Conservation (phyloP, 2,329 filamentous ascomycete species). For the Fusarium sp. region DNA sequence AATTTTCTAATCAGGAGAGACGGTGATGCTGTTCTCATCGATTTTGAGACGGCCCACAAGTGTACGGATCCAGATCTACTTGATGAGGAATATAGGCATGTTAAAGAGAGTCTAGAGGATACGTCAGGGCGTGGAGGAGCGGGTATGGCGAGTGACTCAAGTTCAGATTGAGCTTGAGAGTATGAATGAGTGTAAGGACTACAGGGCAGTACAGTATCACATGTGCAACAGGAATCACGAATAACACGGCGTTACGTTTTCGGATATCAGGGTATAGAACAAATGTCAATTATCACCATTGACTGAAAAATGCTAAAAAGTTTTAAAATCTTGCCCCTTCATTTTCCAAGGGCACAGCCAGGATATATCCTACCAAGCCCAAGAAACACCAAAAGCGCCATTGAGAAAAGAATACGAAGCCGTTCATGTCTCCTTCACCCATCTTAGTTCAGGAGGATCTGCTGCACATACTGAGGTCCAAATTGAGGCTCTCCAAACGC, state of each 20-base stretch:
- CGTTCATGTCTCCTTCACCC: not conserved
- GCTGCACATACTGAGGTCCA: slow-evolving; percentile 50
- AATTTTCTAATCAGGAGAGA: slow-evolving; percentile 48
- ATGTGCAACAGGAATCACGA: slow-evolving; percentile 6
- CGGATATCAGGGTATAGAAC: slow-evolving; percentile 24
- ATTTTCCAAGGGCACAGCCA: not conserved
- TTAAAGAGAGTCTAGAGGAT: slow-evolving; percentile 40
- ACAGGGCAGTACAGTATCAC: slow-evolving; percentile 13
- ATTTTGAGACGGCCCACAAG: slow-evolving; percentile 49
- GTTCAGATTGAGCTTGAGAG: slow-evolving; percentile 35
- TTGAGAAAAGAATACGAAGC: slow-evolving; percentile 1
- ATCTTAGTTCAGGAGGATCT: slow-evolving; percentile 40
- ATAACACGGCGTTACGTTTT: slow-evolving; percentile 7
- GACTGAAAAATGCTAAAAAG: slow-evolving; percentile 17
- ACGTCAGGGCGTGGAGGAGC: slow-evolving; percentile 41
- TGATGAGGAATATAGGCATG: slow-evolving; percentile 39
- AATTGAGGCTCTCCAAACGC: slow-evolving; percentile 45
- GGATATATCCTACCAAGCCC: slow-evolving; percentile 20
- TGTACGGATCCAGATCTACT: slow-evolving; percentile 35
- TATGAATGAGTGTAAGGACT: not conserved
- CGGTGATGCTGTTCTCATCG: slow-evolving; percentile 44
- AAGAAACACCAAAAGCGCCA: slow-evolving; percentile 34
- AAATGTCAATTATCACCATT: slow-evolving; percentile 14
- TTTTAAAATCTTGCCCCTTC: slow-evolving; percentile 7
- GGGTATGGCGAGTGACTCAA: slow-evolving; percentile 43